Base-by-base conservation (phyloP, 2,329 filamentous ascomycete species). In the Diplocarpon rosae region DNA sequence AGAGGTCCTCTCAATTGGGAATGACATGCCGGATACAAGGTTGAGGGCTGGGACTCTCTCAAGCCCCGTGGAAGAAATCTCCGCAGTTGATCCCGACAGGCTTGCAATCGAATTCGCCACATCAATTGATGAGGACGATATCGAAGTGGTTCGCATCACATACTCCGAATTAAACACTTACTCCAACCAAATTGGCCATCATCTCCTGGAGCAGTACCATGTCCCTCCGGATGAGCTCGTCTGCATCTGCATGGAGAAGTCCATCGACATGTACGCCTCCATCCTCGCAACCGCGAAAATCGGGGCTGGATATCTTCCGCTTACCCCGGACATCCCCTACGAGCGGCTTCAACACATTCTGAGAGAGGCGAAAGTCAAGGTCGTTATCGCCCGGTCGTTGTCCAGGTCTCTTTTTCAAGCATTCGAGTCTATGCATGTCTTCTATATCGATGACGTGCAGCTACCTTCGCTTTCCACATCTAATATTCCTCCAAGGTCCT, bases 161-260 rank as follows among this genome's bases (percentile, higher is more conserved):
- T 95, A 87, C 56, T 51, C 54, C 1, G 65, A 79, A 20, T 66
- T 95, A 4, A 83, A 89, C 56, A 54, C 54, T 1, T 65, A 64
- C 34, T 77, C 83, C 0, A 88, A 89, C 54, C 65, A 65, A 29
- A 62, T 90, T 42, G 84, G 80, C 1, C 65, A 70, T 45, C 59
- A 69, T 47, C 62, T 94, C 1, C 54, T 66, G 8, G 54, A 65
- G 2, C 58, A 64, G 1, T 5, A 43, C n/a, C 71, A 72, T 0
- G 65, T 72, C 0, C 49, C 61, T 1, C 62, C 69, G 1, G 74
- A 78, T 7, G 69, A 76, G 13, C 65, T 85, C 9, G 68, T 93
- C n/a, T 80, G 79, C 29, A 74, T 94, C 36, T 69, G 82, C 37
- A 80, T 93, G 74, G 76, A 89, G 16, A 93, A 92, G 59, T 89